Base-by-base conservation (phyloP, 2,329 filamentous ascomycete species). In the Teratosphaeria viscida region DNA sequence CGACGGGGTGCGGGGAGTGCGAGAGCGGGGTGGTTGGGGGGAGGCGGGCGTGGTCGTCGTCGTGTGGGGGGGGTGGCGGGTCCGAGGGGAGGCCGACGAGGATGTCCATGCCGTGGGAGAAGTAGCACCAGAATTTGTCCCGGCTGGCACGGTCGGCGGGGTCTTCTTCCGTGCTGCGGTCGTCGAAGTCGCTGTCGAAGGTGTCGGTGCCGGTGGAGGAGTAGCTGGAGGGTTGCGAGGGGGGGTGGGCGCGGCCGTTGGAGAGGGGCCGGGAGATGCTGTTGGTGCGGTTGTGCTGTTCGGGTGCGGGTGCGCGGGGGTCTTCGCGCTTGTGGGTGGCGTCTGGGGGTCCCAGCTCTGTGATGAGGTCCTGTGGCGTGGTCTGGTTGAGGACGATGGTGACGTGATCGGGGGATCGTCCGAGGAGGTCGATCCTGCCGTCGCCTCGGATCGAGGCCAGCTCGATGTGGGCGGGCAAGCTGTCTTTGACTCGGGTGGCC, bases 71-170 rank as follows among this genome's bases (percentile, higher is more conserved):
- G 26, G 35, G 58, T 54, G 62, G 6, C 32, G 53, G 43, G 19
- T 70, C 68, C 0, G 83, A 84, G 0, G 89, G 87, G 34, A 85
- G 85, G 0, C 92, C 95, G n/a, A 99, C 83, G 5, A 97, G 81
- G 10, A 96, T 83, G 73, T 99, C 94, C 70, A 99, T 95, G 1
- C 94, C 94, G 63, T 96, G 86, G 65, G 92, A 88, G 71, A 96
- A 99, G 73, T 99, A 99, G 72, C 97, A 97, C 75, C 94, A 96
- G 72, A 97, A 99, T 64, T 87, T 91, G 67, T 82, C 79, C 49
- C 69, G 59, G 32, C 61, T 62, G 5, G 73, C 71, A 43, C 78
- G 75, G 71, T 95, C 90, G 3, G 85, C 82, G 1, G 74, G 73
- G 57, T 85, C 85, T 16, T 84, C 71, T 2, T 77, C 81, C 60